phyloP scores from a whole-genome alignment of 2,329 filamentous ascomycete species.

The Lecanicillium sp. region DNA sequence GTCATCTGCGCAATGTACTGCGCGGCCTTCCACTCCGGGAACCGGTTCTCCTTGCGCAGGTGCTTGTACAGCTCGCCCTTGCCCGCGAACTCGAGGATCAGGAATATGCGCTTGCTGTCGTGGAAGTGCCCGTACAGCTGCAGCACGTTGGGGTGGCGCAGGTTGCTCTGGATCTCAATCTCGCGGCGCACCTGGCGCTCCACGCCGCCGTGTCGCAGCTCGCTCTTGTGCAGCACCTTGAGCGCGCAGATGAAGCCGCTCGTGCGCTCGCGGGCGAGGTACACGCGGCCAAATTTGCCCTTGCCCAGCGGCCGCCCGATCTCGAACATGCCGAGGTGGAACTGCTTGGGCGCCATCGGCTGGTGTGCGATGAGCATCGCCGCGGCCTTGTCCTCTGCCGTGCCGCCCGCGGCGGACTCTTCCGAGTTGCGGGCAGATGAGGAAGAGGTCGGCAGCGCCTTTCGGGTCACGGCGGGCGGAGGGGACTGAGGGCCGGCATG shows the following conservation, averaged over 20 bases:
- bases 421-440: slow-evolving; percentile 35
- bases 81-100: slow-evolving; percentile 81
- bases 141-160: slow-evolving; percentile 79
- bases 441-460: slow-evolving; percentile 3
- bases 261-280: slow-evolving; percentile 72
- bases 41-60: slow-evolving; percentile 68
- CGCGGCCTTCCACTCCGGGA: slow-evolving; percentile 80
- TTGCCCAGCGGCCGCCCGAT: slow-evolving; percentile 82
- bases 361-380: slow-evolving; percentile 48
- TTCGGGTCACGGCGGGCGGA: slow-evolving; percentile 21
- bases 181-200: slow-evolving; percentile 84
- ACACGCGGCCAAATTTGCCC: slow-evolving; percentile 82
- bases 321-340: slow-evolving; percentile 91
- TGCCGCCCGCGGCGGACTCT: slow-evolving; percentile 35
- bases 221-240: slow-evolving; percentile 80
- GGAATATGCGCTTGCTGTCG: slow-evolving; percentile 79
- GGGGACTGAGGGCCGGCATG: slow-evolving; percentile 44
- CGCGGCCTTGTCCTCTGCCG: slow-evolving; percentile 43
- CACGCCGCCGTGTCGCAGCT: slow-evolving; percentile 69
- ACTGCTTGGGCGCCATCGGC: slow-evolving; percentile 54
- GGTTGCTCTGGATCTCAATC: slow-evolving; percentile 84
- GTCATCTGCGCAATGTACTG: slow-evolving; percentile 89
- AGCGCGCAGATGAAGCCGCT: slow-evolving; percentile 80
- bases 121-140: slow-evolving; percentile 84
- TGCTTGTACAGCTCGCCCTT: slow-evolving; percentile 88